These are phyloP conservation scores for Tricholoma saponaceum DNA, from an alignment of 768 basidiomycete genomes.

Conservation along the genomic window DNA sequence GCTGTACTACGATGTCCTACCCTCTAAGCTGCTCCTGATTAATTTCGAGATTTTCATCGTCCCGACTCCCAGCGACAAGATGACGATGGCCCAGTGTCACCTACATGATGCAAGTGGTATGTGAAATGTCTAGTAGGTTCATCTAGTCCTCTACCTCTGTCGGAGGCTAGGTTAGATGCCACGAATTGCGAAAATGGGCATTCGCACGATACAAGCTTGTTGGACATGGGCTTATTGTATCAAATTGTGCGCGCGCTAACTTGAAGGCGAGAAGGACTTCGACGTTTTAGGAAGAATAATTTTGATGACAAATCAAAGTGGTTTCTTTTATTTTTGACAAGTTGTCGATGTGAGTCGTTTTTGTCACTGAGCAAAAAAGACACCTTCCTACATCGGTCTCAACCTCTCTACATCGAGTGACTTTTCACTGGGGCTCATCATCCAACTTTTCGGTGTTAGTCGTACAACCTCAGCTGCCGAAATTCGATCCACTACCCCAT, in stretches of 20 bases:
- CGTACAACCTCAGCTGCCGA: conserved; percentile 9
- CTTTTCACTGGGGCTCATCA: neutral
- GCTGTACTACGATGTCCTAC: too few species aligned
- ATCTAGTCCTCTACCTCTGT: neutral
- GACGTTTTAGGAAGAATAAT: too few species aligned
- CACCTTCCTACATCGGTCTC: too few species aligned
- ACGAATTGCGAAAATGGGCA: neutral
- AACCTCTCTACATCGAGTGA: too few species aligned
- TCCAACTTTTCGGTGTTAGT: conserved; percentile 7
- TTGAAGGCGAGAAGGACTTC: neutral
- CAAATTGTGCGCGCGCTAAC: neutral
- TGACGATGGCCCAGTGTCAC: neutral
- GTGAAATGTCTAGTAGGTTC: neutral
- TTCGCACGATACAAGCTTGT: neutral
- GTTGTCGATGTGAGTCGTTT: too few species aligned
- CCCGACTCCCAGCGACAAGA: too few species aligned
- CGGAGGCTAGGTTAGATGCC: neutral
- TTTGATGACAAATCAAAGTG: neutral
- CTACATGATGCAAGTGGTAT: neutral
- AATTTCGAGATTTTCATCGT: too few species aligned
- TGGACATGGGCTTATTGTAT: too few species aligned
- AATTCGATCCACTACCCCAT: conserved; percentile 9
- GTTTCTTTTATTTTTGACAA: neutral
- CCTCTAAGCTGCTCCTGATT: too few species aligned
- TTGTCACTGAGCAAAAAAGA: too few species aligned